phyloP scores from a whole-genome alignment of 2,329 filamentous ascomycete genomes.

The Nannizziopsis arthrosporioides region DNA sequence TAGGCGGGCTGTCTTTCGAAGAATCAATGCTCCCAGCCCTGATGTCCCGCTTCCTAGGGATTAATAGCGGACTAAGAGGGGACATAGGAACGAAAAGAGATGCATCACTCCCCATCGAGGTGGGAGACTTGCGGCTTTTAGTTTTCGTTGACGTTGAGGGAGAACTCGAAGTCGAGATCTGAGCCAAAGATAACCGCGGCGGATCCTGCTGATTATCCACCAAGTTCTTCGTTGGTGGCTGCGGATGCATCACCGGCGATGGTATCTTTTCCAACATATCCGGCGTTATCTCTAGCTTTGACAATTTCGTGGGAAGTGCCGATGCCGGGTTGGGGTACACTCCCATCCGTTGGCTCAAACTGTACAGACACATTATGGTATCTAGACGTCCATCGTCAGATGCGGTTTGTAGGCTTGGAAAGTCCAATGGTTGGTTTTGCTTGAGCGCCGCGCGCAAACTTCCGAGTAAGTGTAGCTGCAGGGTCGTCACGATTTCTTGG shows the following conservation, averaged over 20 bases:
- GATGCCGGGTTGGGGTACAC: not conserved
- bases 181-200: not conserved
- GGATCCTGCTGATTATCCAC: not conserved
- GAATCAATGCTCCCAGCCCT: constrained; percentile 5
- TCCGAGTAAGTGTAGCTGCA: constrained; percentile 27
- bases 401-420: constrained; percentile 23
- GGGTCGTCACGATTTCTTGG: constrained; percentile 30
- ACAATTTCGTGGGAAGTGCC: constrained; percentile 2
- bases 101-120: not conserved
- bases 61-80: not conserved
- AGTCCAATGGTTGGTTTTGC: constrained; percentile 25
- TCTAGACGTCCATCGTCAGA: constrained; percentile 29
- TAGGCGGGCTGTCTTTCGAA: not conserved
- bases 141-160: not conserved
- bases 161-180: constrained; percentile 1
- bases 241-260: not conserved
- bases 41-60: not conserved
- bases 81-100: not conserved
- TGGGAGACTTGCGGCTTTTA: not conserved
- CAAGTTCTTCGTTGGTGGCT: not conserved
- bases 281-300: constrained; percentile 1
- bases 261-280: not conserved
- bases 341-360: constrained; percentile 25
- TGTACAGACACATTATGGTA: constrained; percentile 27
- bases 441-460: constrained; percentile 25